These are phyloP conservation scores for Macadamia tetraphylla DNA, from an alignment of 164 flowering plant species.

Conservation along the genomic window DNA sequence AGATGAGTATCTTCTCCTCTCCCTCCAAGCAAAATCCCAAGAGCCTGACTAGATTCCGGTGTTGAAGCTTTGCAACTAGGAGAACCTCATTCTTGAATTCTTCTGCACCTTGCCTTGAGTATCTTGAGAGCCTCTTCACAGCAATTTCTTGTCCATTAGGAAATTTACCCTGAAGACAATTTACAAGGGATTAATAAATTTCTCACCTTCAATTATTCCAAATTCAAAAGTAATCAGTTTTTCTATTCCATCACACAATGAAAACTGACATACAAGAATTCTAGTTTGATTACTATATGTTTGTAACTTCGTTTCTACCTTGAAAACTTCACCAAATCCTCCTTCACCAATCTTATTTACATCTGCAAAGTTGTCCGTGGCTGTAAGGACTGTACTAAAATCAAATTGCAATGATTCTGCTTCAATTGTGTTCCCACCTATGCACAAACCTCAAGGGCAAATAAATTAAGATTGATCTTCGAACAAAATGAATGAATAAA, in stretches of 20 bases:
- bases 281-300: neutral
- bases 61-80: slow-evolving; percentile 22
- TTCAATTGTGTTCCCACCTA: slow-evolving; percentile 9
- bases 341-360: slow-evolving; percentile 32
- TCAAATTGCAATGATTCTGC: slow-evolving; percentile 22
- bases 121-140: slow-evolving; percentile 18
- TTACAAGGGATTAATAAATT: neutral
- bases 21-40: slow-evolving; percentile 21
- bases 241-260: neutral
- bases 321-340: slow-evolving; percentile 32
- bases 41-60: slow-evolving; percentile 29
- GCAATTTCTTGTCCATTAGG: slow-evolving; percentile 22
- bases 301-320: slow-evolving; percentile 15
- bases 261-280: no score
- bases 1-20: slow-evolving; percentile 25
- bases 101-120: slow-evolving; percentile 12
- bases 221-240: no score
- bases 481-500: neutral
- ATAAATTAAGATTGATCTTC: neutral
- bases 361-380: slow-evolving; percentile 26
- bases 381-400: slow-evolving; percentile 15
- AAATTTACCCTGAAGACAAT: slow-evolving; percentile 14
- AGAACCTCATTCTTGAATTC: slow-evolving; percentile 20
- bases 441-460: neutral
- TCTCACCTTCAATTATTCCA: no score